These are phyloP conservation scores for Floccularia luteovirens DNA, from an alignment of 768 basidiomycete genomes.

Conservation along the genomic window DNA sequence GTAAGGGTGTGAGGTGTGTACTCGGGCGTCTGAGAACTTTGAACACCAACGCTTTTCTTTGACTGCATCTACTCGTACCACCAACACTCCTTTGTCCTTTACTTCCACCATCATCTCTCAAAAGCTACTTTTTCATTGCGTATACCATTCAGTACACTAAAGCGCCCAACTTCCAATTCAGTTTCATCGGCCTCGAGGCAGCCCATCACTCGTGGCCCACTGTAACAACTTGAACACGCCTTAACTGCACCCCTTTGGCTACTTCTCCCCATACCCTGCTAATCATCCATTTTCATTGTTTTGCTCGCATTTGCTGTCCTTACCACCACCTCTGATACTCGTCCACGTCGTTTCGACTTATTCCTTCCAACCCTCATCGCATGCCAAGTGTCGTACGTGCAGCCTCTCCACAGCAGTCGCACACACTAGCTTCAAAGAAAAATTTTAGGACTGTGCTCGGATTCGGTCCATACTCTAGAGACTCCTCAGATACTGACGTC, in stretches of 20 bases:
- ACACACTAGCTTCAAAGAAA: conserved; percentile 24
- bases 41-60: background rate
- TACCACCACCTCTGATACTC: background rate
- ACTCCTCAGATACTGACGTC: conserved; percentile 20
- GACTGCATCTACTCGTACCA: background rate
- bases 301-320: background rate
- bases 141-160: background rate
- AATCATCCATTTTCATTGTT: conserved; percentile 1
- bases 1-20: too few species aligned
- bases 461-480: conserved; percentile 26
- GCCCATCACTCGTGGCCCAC: conserved; percentile 10
- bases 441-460: conserved; percentile 41
- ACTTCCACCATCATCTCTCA: background rate
- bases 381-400: conserved; percentile 10
- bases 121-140: background rate
- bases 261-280: background rate
- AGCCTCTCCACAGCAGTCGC: conserved; percentile 9
- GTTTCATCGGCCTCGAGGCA: conserved; percentile 9
- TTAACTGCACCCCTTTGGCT: background rate
- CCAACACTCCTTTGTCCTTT: conserved; percentile 4
- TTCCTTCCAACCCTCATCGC: conserved; percentile 3
- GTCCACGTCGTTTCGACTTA: background rate
- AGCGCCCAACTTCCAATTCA: too few species aligned
- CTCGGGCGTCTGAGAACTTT: too few species aligned
- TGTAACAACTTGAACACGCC: conserved; percentile 1